Evolutionary conservation across 1,284 basidiomycete genomes (phyloP).

Genomic region (Irpex sp.): DNA sequence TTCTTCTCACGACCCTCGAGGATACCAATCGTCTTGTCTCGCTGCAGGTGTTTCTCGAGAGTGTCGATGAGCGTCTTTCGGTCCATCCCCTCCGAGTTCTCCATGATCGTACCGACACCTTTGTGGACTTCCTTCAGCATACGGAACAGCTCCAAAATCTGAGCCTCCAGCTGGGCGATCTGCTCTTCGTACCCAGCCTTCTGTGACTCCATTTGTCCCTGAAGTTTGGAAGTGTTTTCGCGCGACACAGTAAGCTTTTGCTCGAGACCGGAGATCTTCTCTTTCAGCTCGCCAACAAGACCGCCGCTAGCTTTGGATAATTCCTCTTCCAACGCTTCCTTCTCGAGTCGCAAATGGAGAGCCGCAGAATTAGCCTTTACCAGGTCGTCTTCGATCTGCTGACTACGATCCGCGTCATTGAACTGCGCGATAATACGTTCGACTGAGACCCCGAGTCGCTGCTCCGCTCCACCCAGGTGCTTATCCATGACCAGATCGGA

Average conservation of each 20-base stretch:
- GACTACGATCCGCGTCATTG: constrained; percentile 86
- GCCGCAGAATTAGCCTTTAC: constrained; percentile 65
- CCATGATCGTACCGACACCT: constrained; percentile 73
- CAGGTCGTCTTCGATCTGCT: constrained; percentile 78
- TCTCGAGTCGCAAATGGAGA: constrained; percentile 65
- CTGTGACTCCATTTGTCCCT: constrained; percentile 80
- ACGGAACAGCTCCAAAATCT: constrained; percentile 91
- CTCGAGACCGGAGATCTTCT: constrained; percentile 70
- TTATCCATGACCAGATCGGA: constrained; percentile 94
- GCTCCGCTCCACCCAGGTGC: constrained; percentile 81
- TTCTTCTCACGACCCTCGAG: constrained; percentile 67
- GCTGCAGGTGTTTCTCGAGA: constrained; percentile 80
- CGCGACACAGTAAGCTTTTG: constrained; percentile 79
- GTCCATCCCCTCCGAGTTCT: constrained; percentile 64
- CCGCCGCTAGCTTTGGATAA: constrained; percentile 80
- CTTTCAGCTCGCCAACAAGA: constrained; percentile 80
- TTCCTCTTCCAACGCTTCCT: constrained; percentile 77
- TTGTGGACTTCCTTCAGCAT: constrained; percentile 86
- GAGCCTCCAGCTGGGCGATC: constrained; percentile 85
- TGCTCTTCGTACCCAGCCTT: constrained; percentile 83
- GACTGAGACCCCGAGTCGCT: constrained; percentile 87
- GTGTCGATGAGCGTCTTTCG: constrained; percentile 79
- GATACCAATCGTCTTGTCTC: constrained; percentile 82
- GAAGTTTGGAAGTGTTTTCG: constrained; percentile 72
- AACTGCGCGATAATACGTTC: constrained; percentile 88